These are phyloP conservation scores for Ophiostoma montium DNA, from an alignment of 2,329 filamentous ascomycete species.

Conservation along the genomic window DNA sequence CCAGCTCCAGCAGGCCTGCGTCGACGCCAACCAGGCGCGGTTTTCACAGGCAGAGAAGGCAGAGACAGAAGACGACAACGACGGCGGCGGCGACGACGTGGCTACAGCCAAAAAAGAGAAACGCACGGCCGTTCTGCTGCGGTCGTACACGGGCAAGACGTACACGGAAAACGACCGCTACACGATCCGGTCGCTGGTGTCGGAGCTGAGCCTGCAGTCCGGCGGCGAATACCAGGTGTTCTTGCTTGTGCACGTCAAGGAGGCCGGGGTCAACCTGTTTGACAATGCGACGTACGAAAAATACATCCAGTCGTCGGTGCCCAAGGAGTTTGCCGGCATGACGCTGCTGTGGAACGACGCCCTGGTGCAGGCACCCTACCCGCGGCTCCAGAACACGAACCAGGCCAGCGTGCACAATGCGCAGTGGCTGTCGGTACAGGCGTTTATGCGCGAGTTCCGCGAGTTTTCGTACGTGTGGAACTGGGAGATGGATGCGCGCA, in stretches of 20 bases:
- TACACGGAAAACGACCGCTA: slow-evolving; percentile 72
- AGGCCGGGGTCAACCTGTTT: slow-evolving; percentile 38
- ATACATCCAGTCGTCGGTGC: slow-evolving; percentile 33
- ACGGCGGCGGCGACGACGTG: too few species aligned
- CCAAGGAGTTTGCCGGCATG: slow-evolving; percentile 44
- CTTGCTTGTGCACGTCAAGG: slow-evolving; percentile 65
- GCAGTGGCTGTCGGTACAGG: slow-evolving; percentile 61
- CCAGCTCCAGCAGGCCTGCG: slow-evolving; percentile 51
- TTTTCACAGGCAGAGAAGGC: slow-evolving; percentile 35
- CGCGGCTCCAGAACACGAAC: slow-evolving; percentile 44
- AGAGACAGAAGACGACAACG: slow-evolving; percentile 13
- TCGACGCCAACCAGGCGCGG: slow-evolving; percentile 50
- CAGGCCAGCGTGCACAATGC: slow-evolving; percentile 40
- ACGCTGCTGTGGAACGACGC: slow-evolving; percentile 61
- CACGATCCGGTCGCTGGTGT: slow-evolving; percentile 64
- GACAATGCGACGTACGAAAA: slow-evolving; percentile 42
- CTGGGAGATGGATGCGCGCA: slow-evolving; percentile 73
- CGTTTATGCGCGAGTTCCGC: slow-evolving; percentile 60
- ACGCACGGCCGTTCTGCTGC: slow-evolving; percentile 61
- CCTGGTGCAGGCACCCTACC: slow-evolving; percentile 65
- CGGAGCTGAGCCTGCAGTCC: slow-evolving; percentile 59
- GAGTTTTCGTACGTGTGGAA: slow-evolving; percentile 78
- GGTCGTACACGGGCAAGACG: slow-evolving; percentile 59
- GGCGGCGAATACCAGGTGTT: slow-evolving; percentile 74
- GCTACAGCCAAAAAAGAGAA: slow-evolving; percentile 22